A percentile compares a stretch with the other conserved stretches of the same genome.
Evolutionary conservation across 2,329 filamentous ascomycete species (phyloP).

Genomic region (Metarhizium robertsii): DNA sequence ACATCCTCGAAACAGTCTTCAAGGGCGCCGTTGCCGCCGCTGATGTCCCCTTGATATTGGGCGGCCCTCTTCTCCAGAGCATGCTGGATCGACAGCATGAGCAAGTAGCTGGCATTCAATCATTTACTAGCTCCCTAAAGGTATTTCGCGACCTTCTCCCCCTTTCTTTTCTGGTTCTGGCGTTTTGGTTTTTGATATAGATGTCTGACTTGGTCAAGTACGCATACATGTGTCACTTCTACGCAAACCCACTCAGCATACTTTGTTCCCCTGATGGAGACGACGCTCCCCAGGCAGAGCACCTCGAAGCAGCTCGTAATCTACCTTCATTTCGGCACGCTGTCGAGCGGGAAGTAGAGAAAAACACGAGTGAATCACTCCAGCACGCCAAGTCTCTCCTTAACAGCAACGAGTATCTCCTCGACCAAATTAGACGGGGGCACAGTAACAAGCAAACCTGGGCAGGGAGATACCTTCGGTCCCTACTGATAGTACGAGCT

Average conservation of each 20-base stretch:
- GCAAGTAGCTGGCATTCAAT: slow-evolving; percentile 66
- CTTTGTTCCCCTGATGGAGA: slow-evolving; percentile 34
- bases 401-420: slow-evolving; percentile 48
- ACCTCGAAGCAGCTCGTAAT: slow-evolving; percentile 58
- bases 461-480: slow-evolving; percentile 36
- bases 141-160: slow-evolving; percentile 26
- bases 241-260: slow-evolving; percentile 64
- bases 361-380: slow-evolving; percentile 31
- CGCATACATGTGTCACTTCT: slow-evolving; percentile 79
- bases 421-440: slow-evolving; percentile 27
- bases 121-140: slow-evolving; percentile 62
- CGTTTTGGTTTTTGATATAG: not conserved
- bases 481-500: slow-evolving; percentile 36
- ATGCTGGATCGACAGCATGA: slow-evolving; percentile 66
- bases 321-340: slow-evolving; percentile 57
- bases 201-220: slow-evolving; percentile 41
- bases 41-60: slow-evolving; percentile 50
- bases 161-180: not conserved
- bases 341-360: slow-evolving; percentile 39
- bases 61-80: slow-evolving; percentile 50
- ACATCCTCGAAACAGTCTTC: slow-evolving; percentile 66
- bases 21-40: slow-evolving; percentile 51
- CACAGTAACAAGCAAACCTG: slow-evolving; percentile 23
- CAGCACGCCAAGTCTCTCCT: slow-evolving; percentile 39
- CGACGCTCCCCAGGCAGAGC: slow-evolving; percentile 42